These are phyloP conservation scores for Nyssa sinensis DNA, from an alignment of 148 eudicot genomes.

Conservation along the genomic window DNA sequence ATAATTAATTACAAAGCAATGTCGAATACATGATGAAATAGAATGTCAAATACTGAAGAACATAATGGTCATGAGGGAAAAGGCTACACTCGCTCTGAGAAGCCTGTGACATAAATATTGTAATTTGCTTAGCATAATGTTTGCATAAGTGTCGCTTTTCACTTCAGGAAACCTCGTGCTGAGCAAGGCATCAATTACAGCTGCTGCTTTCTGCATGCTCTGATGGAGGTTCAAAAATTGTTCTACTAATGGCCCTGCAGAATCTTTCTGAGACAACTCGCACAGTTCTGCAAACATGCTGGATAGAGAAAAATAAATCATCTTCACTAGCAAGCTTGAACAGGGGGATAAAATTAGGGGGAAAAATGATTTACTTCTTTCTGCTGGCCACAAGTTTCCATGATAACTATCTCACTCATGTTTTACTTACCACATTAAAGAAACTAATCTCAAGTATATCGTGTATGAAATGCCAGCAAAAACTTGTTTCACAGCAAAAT, in stretches of 20 bases:
- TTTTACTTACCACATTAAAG: not conserved
- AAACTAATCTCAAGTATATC: not conserved
- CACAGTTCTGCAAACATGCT: slow-evolving; percentile 43
- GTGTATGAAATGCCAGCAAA: not conserved
- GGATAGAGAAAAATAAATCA: not conserved
- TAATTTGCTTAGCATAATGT: no score
- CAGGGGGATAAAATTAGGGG: not conserved
- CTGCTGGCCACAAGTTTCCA: not conserved
- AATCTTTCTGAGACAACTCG: slow-evolving; percentile 27
- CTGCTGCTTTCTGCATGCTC: slow-evolving; percentile 27
- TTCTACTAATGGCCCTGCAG: slow-evolving; percentile 26
- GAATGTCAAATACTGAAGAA: no score
- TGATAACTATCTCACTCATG: not conserved
- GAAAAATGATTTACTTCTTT: not conserved
- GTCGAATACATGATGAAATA: no score
- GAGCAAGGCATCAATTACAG: slow-evolving; percentile 9
- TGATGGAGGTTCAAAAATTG: slow-evolving; percentile 33
- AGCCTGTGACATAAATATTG: no score
- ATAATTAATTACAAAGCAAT: no score
- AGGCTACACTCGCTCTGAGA: no score
- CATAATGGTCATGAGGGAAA: no score
- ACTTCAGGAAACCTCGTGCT: slow-evolving; percentile 7
- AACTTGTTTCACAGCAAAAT: not conserved
- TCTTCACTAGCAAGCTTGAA: slow-evolving; percentile 5
- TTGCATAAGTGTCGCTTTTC: slow-evolving; percentile 3